Base-by-base conservation (phyloP, 2,329 filamentous ascomycete species). In the Phaeophleospora eucalypticola region DNA sequence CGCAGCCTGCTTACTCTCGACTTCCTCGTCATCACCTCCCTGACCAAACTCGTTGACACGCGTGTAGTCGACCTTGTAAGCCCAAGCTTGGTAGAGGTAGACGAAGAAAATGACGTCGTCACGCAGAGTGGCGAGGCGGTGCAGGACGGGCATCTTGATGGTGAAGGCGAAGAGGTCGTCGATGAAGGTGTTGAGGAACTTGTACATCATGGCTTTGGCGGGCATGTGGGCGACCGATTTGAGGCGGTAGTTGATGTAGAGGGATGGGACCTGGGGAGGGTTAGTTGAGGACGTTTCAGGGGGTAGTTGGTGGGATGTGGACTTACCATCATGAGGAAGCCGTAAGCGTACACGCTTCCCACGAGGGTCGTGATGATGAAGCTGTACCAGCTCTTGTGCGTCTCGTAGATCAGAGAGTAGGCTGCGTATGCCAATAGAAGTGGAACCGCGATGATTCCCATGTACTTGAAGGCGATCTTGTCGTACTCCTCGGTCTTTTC, bases 401-500 rank as follows among this genome's bases (percentile, higher is more conserved):
- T 84, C 42, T 97, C 89, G 72, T 98, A 98, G 52, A 93, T 68
- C 44, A 98, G 76, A 21, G 87, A 94, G 79, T 98, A 98, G 51
- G 78, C 78, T 12, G 91, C 93, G 68, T 98, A 98, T 7, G 87
- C 91, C 42, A 87, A 72, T 47, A 98, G 78, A 2, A 98, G 80
- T 14, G 93, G 93, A 4, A 96, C 81, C n/a, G 87, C 90, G 38
- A 89, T 75, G 56, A 90, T 84, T 73, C 96, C 97, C 69, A 98
- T 85, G 71, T 96, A 98, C 67, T 87, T 89, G 82, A 98, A 98
- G 20, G 93, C 93, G 57, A 96, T 95, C 67, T 90, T 83, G 65
- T 98, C 93, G 63, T 98, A 98, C 71, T 98, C 91, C 71, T 98
- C 89, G 37, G 93, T 98, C 79, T 96, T 94, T 69, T 95, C 84